These are phyloP conservation scores for Phytophthora hibernalis DNA, from an alignment of 352 stramenopile species.

Conservation along the genomic window DNA sequence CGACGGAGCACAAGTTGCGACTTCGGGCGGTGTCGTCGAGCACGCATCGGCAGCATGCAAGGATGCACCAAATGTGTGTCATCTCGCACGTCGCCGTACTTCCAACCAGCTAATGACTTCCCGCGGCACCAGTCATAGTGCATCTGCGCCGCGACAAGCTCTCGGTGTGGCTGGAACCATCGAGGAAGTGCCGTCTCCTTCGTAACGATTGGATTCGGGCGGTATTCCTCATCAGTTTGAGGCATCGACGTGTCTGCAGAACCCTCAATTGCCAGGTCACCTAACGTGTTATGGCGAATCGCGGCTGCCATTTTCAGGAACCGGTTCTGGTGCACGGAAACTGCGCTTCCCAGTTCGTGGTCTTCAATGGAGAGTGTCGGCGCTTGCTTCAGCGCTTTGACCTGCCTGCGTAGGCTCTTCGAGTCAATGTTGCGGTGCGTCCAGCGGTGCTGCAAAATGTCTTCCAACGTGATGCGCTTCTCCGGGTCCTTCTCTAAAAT, in stretches of 20 bases:
- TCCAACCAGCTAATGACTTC: slow-evolving; percentile 62
- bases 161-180: slow-evolving; percentile 43
- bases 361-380: slow-evolving; percentile 50
- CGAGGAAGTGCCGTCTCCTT: slow-evolving; percentile 33
- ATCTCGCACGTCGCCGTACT: slow-evolving; percentile 44
- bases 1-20: slow-evolving; percentile 56
- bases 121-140: slow-evolving; percentile 72
- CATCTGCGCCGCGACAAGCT: slow-evolving; percentile 56
- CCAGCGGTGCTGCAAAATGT: slow-evolving; percentile 80
- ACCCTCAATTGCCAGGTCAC: slow-evolving; percentile 14
- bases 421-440: slow-evolving; percentile 64
- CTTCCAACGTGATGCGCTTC: slow-evolving; percentile 68
- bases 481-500: slow-evolving; percentile 86
- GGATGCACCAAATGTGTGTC: slow-evolving; percentile 56
- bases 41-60: slow-evolving; percentile 57
- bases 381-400: slow-evolving; percentile 49
- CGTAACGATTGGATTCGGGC: slow-evolving; percentile 51
- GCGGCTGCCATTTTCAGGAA: slow-evolving; percentile 46
- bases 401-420: slow-evolving; percentile 54
- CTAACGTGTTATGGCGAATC: slow-evolving; percentile 34
- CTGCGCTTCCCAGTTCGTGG: slow-evolving; percentile 52
- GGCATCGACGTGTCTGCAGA: background rate
- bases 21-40: slow-evolving; percentile 42
- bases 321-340: slow-evolving; percentile 61
- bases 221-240: slow-evolving; percentile 29